Conservation (phyloP, 768 basidiomycete genomes). For the Tremella yokohamensis region DNA sequence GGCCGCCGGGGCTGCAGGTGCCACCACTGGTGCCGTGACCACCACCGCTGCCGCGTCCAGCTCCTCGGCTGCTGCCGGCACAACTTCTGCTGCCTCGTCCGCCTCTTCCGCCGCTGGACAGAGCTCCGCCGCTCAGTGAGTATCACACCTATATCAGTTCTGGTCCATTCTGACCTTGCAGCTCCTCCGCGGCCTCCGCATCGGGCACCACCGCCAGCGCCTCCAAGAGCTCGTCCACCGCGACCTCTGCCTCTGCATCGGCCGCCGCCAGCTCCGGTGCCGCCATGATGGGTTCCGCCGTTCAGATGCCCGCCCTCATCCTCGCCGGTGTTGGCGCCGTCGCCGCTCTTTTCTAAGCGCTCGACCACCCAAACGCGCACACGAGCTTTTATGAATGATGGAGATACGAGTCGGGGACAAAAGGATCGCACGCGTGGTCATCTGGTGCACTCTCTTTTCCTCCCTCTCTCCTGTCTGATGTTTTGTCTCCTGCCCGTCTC, state of each 20-base stretch:
- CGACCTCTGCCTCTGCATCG: conserved; percentile 13
- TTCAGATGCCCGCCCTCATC: conserved; percentile 29
- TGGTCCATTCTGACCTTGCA: background rate
- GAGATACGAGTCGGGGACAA: too few species aligned
- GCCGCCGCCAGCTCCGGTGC: conserved; percentile 16
- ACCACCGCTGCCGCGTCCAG: conserved; percentile 5
- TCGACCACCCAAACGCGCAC: background rate
- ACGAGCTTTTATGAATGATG: too few species aligned
- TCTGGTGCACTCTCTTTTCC: too few species aligned
- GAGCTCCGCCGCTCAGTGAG: too few species aligned
- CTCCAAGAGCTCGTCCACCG: conserved; percentile 3
- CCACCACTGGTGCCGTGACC: conserved; percentile 10
- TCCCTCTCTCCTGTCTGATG: too few species aligned
- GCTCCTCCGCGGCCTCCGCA: background rate
- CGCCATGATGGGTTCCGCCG: conserved; percentile 11
- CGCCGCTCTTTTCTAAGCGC: conserved; percentile 31
- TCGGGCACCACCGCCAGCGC: conserved; percentile 6
- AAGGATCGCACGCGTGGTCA: too few species aligned
- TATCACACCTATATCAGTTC: too few species aligned
- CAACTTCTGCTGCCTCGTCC: conserved; percentile 17
- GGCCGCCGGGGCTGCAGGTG: conserved; percentile 10
- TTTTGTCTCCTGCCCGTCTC: too few species aligned
- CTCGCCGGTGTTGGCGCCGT: conserved; percentile 28
- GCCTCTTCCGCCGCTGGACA: background rate
- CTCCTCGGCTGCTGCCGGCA: conserved; percentile 1